Conservation (phyloP, 2,329 filamentous ascomycete genomes). For the Bipolaris zeicola region DNA sequence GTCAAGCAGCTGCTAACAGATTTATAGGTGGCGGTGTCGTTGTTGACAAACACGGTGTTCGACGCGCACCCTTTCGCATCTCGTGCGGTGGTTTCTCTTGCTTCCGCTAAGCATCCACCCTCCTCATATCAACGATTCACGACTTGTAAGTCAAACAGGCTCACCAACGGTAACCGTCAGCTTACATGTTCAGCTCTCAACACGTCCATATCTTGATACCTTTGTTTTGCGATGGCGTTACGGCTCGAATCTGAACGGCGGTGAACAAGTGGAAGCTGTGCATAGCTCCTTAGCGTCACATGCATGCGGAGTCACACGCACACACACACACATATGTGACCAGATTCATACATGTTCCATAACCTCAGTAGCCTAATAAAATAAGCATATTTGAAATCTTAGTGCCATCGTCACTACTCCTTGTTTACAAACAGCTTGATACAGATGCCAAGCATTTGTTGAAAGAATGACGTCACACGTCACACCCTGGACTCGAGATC, state of each 20-base stretch:
- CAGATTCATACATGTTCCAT: conserved; percentile 4
- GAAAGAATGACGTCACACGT: conserved; percentile 16
- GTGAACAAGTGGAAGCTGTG: background rate
- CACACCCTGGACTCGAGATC: conserved; percentile 17
- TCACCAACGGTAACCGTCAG: too few relatives aligned
- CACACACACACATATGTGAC: background rate
- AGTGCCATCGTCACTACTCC: background rate
- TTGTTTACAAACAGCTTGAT: background rate
- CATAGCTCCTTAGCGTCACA: background rate
- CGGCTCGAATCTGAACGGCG: conserved; percentile 1
- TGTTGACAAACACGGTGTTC: conserved; percentile 59
- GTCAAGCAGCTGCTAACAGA: conserved; percentile 25
- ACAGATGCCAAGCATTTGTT: background rate
- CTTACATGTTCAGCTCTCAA: background rate
- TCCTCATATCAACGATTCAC: conserved; percentile 30
- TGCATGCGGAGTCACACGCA: background rate
- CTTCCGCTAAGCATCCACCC: conserved; percentile 52
- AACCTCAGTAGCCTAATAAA: conserved; percentile 20
- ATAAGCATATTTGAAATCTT: background rate
- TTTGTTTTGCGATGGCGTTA: conserved; percentile 23
- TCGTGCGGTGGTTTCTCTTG: conserved; percentile 59
- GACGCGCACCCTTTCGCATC: conserved; percentile 58
- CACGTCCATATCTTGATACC: conserved; percentile 1
- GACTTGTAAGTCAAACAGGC: conserved; percentile 24
- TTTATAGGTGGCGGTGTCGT: conserved; percentile 55